Evolutionary conservation across 805 yeast genomes (phyloP).

Genomic region (Kregervanrija delftensis): DNA sequence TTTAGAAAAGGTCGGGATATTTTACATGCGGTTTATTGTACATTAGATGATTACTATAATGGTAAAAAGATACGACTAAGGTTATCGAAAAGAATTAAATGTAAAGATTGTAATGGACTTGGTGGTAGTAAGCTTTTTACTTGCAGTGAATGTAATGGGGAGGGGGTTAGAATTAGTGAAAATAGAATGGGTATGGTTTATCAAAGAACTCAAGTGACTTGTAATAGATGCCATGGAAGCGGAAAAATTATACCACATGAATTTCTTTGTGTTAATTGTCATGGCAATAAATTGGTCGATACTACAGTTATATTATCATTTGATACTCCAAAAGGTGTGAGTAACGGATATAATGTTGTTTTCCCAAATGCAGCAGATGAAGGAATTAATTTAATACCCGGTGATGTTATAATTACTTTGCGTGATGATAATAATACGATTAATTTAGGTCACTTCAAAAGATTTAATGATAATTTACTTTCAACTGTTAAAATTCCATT

Average conservation of each 20-base stretch:
- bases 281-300: slow-evolving; percentile 39
- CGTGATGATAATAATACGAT: slow-evolving; percentile 22
- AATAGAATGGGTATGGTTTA: slow-evolving; percentile 38
- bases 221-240: slow-evolving; percentile 37
- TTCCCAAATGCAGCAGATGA: slow-evolving; percentile 62
- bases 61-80: slow-evolving; percentile 54
- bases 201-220: slow-evolving; percentile 37
- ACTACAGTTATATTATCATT: slow-evolving; percentile 46
- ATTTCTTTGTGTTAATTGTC: slow-evolving; percentile 35
- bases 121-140: slow-evolving; percentile 35
- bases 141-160: slow-evolving; percentile 36
- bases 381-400: slow-evolving; percentile 51
- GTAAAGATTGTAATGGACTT: slow-evolving; percentile 43
- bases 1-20: slow-evolving; percentile 45
- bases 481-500: slow-evolving; percentile 16
- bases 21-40: slow-evolving; percentile 44
- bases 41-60: slow-evolving; percentile 47
- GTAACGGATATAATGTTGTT: slow-evolving; percentile 43
- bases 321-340: slow-evolving; percentile 49
- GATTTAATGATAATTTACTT: slow-evolving; percentile 24
- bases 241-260: slow-evolving; percentile 29
- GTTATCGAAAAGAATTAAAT: slow-evolving; percentile 42
- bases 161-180: slow-evolving; percentile 34
- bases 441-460: slow-evolving; percentile 24
- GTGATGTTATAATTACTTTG: slow-evolving; percentile 57